Base-by-base conservation (phyloP, 371 early-diverging fungal genomes). In the Parasitella parasitica region DNA sequence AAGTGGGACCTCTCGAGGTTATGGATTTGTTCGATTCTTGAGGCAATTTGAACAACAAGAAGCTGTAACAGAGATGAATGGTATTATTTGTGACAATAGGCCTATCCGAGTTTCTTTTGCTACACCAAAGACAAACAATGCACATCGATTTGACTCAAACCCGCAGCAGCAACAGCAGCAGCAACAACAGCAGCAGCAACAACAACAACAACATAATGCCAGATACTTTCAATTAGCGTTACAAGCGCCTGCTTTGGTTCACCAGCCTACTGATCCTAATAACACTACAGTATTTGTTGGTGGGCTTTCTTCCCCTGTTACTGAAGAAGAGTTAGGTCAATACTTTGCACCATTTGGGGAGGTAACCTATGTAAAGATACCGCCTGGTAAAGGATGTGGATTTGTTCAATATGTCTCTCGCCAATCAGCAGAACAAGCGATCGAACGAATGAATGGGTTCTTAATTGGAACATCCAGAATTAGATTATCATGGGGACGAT, bases 221-320 rank as follows among this genome's bases (percentile, higher is more conserved):
- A 49, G 64, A 35, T 69, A 69, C 26, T 8, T 57, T 38, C 64
- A 69, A 57, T 39, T 69, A 41, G 70, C 72, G 51, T 74, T 75
- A 48, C 77, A 78, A 28, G 79, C 76, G 54, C 71, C 65, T 53
- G 79, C 69, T 57, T 67, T 67, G 6, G 72, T 70, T 24, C 77
- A 80, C 38, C 85, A 82, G 27, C 60, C 75, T 13, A 78, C 72
- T 12, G 97, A 97, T 70, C 95, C 95, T 36, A 88, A 77, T 72
- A 95, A 95, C 73, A 96, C 96, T 3, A 96, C 97, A 1, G 94
- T 97, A 22, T 97, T 97, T 81, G 94, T 97, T 4, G 97, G 97
- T 11, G 95, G 95, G 3, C 74, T 97, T 41, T 87, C 85, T 35
- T 79, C 90, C 9, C 83, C 87, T 34, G 89, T 91, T 22, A 81